A percentile compares a stretch with the other conserved stretches of the same genome.
Conservation (phyloP, 163 green algal genomes). For the Coccomyxa subellipsoidea region DNA sequence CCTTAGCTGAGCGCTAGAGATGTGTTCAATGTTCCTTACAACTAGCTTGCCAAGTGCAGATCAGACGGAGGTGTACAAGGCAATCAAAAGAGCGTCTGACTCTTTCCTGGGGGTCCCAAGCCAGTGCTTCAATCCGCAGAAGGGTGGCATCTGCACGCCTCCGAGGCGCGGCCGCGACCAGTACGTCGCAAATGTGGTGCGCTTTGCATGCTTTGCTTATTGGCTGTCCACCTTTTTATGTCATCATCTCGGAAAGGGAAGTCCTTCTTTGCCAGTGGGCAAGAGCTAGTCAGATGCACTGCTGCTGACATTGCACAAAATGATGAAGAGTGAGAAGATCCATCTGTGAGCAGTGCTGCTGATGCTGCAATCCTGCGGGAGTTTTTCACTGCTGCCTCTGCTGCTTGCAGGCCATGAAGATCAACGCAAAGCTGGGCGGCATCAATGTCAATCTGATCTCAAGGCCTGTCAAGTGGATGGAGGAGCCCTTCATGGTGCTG, state of each 20-base stretch:
- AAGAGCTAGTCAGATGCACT: too few relatives aligned
- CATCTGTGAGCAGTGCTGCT: background rate
- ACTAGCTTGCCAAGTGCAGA: too few relatives aligned
- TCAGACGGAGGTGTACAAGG: conserved; percentile 26
- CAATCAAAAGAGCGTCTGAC: conserved; percentile 46
- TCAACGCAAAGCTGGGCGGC: conserved; percentile 39
- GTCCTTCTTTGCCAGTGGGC: too few relatives aligned
- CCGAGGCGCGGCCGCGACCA: conserved; percentile 5
- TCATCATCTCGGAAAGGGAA: too few relatives aligned
- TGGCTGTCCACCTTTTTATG: background rate
- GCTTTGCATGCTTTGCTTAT: background rate
- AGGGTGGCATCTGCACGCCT: conserved; percentile 15
- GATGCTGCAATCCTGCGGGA: background rate
- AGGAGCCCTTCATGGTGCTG: conserved; percentile 28
- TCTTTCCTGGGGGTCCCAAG: conserved; percentile 37
- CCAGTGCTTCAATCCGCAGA: conserved; percentile 32
- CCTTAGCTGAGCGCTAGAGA: too few relatives aligned
- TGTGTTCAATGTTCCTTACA: too few relatives aligned
- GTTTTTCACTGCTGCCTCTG: background rate
- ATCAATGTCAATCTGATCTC: conserved; percentile 2
- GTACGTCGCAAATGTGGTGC: conserved; percentile 37
- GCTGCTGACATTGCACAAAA: too few relatives aligned
- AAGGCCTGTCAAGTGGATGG: conserved; percentile 1
- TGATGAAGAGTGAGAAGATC: too few relatives aligned
- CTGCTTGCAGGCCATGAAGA: conserved; percentile 46